Evolutionary conservation across 805 yeast species (phyloP), one percentile per base, ranked within the genome.

Genomic region (Sungouiozyma intestinalis): DNA sequence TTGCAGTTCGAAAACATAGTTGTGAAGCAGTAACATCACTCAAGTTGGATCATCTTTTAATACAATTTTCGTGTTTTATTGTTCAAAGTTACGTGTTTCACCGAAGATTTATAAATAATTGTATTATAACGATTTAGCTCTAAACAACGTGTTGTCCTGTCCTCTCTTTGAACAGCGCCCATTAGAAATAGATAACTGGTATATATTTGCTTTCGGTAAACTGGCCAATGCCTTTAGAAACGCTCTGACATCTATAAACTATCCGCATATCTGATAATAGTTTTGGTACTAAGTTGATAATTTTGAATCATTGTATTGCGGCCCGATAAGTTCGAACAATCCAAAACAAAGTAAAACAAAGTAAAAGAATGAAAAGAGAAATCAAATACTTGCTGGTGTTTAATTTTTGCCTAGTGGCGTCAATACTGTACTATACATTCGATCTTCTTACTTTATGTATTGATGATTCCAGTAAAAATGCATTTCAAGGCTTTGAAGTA

Each of bases 391-490:
- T 83, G 33, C 53, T 81, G 36, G 67, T 72, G 58, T 77, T 73
- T 14, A 87, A 83, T 53, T 52, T 75, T 13, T 54, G 69, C 6
- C 52, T 81, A 20, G 60, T 79, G 4, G 39, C 72, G 2, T 74
- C 73, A 46, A 62, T 80, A 18, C 62, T 73, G 4, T 82, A 77
- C 55, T 71, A 72, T 51, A 73, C 80, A 2, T 78, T 75, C 51
- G 94, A 85, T 60, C 66, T 85, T 43, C 74, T 85, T 38, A 74
- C 86, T 3, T 63, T 85, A 43, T 64, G 81, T 13, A 69, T 80
- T 49, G 92, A 83, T 57, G 85, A 79, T 55, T 67, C 85, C 1
- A 69, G 68, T 51, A 64, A 70, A 14, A 83, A 81, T 53, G 82
- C 81, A 1, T 65, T 84, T 16, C 57, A 73, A 9, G 74, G 74